Conservation (phyloP, 768 basidiomycete genomes). For the Lentinula sp. region DNA sequence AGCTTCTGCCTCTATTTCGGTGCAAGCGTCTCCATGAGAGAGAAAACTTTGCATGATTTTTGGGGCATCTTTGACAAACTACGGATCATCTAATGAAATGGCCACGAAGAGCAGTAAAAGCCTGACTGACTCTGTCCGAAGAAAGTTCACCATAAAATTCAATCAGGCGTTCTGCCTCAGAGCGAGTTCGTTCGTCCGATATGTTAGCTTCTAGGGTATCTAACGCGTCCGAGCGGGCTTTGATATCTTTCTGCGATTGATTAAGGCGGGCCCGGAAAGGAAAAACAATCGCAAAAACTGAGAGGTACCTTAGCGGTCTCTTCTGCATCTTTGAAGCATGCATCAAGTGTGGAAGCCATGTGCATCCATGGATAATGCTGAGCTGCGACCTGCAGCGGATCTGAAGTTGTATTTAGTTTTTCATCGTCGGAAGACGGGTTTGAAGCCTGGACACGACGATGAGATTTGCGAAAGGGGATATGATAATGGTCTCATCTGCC, state of each 20-base stretch:
- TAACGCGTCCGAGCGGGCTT: constrained; percentile 25
- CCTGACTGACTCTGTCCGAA: constrained; percentile 23
- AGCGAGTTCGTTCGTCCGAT: constrained; percentile 32
- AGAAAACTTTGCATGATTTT: constrained; percentile 42
- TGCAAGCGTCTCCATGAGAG: constrained; percentile 38
- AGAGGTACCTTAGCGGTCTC: constrained; percentile 25
- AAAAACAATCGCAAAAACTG: background rate
- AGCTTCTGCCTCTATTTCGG: constrained; percentile 34
- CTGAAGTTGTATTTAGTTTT: constrained; percentile 12
- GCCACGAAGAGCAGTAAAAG: background rate
- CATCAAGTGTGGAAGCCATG: constrained; percentile 53
- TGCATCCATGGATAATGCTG: constrained; percentile 55
- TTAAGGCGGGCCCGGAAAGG: background rate
- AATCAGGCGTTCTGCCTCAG: constrained; percentile 35
- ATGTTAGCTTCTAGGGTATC: constrained; percentile 32
- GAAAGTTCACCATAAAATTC: constrained; percentile 42
- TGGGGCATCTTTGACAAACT: constrained; percentile 42
- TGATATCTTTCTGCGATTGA: constrained; percentile 27
- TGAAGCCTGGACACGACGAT: background rate
- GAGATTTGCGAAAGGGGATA: background rate
- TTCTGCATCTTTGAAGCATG: constrained; percentile 37
- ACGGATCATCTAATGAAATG: background rate
- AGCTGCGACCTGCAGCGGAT: constrained; percentile 42
- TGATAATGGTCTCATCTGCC: background rate
- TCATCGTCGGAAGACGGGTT: constrained; percentile 1